Base-by-base conservation (phyloP, 257 asterid species). In the Knoxia roxburghii region DNA sequence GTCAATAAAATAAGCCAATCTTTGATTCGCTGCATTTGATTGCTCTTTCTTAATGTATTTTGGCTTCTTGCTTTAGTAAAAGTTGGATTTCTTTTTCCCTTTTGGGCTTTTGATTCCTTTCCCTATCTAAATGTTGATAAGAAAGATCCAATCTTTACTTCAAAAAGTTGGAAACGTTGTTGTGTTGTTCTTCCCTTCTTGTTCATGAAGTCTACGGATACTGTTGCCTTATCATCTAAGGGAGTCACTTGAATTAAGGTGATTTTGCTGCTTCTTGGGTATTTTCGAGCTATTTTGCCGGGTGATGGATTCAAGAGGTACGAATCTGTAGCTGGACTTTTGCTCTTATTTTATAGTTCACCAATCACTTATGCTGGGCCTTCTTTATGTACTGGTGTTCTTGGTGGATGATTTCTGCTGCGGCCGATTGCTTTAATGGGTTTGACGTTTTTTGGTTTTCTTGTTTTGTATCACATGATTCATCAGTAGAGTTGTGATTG, bases 281-380 rank as follows among this genome's bases (percentile, higher is more conserved):
- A 41, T 32, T 37, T 60, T 72, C 64, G 61, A 33, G 59, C 21
- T 51, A 15, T 29, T 74, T 72, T 63, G 72, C 72, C 61, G 75
- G 71, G 54, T 71, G 69, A 68, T 66, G 79, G 76, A 51, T 55
- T 69, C 73, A 48, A 68, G 59, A 85, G 96, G 98, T 90, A 84
- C 61, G 62, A 49, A 52, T 72, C 32, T 59, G 49, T 64, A 10
- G 23, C 55, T 59, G 60, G 69, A 10, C 11, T 43, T 18, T 65
- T 32, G 24, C 40, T 17, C 18, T 3, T 24, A 1, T 57, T 17
- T 8, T 49, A 67, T 72, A 27, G 58, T 65, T 68, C 73, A 30
- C 61, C 72, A 26, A 54, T 68, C 68, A 48, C n/a, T 61, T 67
- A 18, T 27, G 67, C 45, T 66, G 39, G 15, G 56, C 59, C 5